These are phyloP conservation scores for Aspergillus cavernicola DNA, from an alignment of 495 filamentous ascomycete genomes.

Conservation along the genomic window DNA sequence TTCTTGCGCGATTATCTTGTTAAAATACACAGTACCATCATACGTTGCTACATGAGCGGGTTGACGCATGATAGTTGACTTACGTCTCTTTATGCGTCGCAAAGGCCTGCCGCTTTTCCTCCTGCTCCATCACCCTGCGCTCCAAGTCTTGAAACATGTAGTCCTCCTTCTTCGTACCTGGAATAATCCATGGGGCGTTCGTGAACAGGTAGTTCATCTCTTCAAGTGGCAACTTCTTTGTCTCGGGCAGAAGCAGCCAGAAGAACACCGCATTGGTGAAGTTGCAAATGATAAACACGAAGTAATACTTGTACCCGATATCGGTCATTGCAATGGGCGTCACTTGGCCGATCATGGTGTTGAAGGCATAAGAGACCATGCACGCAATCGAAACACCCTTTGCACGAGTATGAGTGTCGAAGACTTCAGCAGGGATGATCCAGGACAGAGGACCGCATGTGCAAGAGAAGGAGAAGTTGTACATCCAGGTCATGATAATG, in stretches of 20 bases:
- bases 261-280: slow-evolving; percentile 60
- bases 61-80: neutral
- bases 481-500: slow-evolving; percentile 68
- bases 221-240: slow-evolving; percentile 60
- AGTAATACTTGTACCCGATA: slow-evolving; percentile 51
- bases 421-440: slow-evolving; percentile 70
- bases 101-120: slow-evolving; percentile 29
- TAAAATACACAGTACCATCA: slow-evolving; percentile 12
- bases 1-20: slow-evolving; percentile 5
- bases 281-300: slow-evolving; percentile 53
- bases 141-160: slow-evolving; percentile 38
- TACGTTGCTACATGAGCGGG: neutral
- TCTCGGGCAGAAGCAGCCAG: slow-evolving; percentile 62
- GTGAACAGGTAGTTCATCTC: slow-evolving; percentile 70
- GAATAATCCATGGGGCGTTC: slow-evolving; percentile 63
- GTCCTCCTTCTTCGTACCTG: slow-evolving; percentile 38
- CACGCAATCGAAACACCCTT: slow-evolving; percentile 66
- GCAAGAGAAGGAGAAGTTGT: slow-evolving; percentile 64
- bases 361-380: slow-evolving; percentile 65
- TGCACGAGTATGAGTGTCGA: slow-evolving; percentile 62
- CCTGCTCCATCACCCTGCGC: slow-evolving; percentile 35
- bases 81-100: slow-evolving; percentile 23
- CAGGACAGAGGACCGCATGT: slow-evolving; percentile 58
- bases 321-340: slow-evolving; percentile 55
- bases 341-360: slow-evolving; percentile 72